Percentiles rank a stretch among this genome's conserved stretches.
Evolutionary conservation across 1,284 basidiomycete species (phyloP).

Genomic region (Puccinia coronata): DNA sequence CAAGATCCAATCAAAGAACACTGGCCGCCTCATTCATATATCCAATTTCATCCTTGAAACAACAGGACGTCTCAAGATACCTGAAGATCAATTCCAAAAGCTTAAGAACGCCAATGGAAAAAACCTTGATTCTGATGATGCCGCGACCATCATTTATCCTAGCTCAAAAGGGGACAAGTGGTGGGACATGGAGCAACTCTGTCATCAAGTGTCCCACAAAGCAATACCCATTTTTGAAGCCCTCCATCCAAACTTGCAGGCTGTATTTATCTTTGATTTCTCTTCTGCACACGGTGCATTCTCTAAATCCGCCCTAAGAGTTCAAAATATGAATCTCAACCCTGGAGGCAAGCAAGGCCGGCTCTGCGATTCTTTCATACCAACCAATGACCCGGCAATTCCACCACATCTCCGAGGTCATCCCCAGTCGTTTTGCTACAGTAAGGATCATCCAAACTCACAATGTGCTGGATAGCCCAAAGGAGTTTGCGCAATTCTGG

Average conservation of each 20-base stretch:
- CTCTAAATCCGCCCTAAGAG: neutral
- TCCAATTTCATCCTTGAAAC: slow-evolving; percentile 14
- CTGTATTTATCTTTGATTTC: neutral
- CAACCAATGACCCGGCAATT: neutral
- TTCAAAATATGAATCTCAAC: slow-evolving; percentile 21
- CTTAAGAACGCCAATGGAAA: neutral
- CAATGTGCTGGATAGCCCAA: neutral
- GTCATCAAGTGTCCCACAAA: neutral
- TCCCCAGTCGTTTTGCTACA: neutral
- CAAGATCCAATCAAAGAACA: neutral
- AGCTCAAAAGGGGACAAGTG: neutral
- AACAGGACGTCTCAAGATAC: neutral
- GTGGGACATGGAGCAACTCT: slow-evolving; percentile 1
- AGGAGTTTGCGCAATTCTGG: neutral
- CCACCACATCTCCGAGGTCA: neutral
- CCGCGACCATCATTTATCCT: neutral
- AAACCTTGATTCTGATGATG: neutral
- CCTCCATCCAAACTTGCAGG: neutral
- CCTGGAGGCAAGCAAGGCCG: neutral
- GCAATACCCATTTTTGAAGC: neutral
- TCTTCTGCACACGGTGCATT: neutral
- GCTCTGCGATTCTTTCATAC: neutral
- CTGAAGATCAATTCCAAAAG: neutral
- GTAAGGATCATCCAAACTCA: neutral
- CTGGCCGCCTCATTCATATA: slow-evolving; percentile 1